These are phyloP conservation scores for Brassica balearica DNA, from an alignment of 441 rosid species.

Conservation along the genomic window DNA sequence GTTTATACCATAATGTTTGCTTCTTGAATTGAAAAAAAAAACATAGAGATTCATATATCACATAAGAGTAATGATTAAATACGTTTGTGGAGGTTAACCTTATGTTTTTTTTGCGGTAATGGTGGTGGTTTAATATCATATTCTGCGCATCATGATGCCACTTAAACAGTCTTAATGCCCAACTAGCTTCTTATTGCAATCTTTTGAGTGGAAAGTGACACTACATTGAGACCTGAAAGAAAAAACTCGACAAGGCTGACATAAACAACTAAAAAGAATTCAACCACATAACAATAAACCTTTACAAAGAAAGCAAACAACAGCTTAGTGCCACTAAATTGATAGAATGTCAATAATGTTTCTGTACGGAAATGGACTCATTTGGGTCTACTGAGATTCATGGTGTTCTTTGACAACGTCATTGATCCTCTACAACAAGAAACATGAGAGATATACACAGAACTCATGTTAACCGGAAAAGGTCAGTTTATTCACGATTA, in stretches of 20 bases:
- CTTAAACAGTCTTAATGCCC: conserved; percentile 32
- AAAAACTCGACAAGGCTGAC: conserved; percentile 44
- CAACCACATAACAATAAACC: conserved; percentile 27
- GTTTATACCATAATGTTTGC: too few species aligned
- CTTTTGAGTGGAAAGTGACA: conserved; percentile 52
- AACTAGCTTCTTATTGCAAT: conserved; percentile 41
- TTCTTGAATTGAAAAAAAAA: too few species aligned
- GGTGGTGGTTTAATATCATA: conserved; percentile 35
- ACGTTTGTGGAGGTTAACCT: conserved; percentile 40
- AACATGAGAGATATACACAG: conserved; percentile 4
- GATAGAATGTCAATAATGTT: conserved; percentile 44
- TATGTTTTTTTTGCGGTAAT: conserved; percentile 35
- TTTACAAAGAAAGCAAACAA: conserved; percentile 36
- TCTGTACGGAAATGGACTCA: conserved; percentile 46
- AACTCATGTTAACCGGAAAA: conserved; percentile 6
- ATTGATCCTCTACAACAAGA: conserved; percentile 42
- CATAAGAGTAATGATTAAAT: conserved; percentile 31
- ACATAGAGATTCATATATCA: conserved; percentile 24
- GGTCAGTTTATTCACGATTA: not conserved
- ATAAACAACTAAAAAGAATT: conserved; percentile 42
- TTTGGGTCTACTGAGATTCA: conserved; percentile 43
- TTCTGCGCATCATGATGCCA: conserved; percentile 34
- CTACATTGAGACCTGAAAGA: conserved; percentile 42
- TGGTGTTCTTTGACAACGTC: conserved; percentile 34
- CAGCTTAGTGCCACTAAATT: conserved; percentile 42